Base-by-base conservation (phyloP, 2,329 filamentous ascomycete species). In the Bisporella sp. region DNA sequence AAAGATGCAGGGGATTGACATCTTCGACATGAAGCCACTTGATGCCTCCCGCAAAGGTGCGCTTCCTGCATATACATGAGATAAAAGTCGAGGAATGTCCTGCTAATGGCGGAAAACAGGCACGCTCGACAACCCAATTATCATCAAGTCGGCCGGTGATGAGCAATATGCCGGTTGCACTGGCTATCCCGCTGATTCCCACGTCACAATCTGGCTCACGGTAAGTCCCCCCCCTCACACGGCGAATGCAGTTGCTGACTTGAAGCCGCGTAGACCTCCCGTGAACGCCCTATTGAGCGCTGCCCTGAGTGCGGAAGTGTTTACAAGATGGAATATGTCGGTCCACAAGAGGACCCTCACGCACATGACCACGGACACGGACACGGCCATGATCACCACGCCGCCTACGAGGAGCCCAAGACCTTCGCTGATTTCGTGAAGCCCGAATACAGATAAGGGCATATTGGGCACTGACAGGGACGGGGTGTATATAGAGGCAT, bases 121-220 rank as follows among this genome's bases (percentile, higher is more conserved):
- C 68, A 97, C 93, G 54, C 71, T 96, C 66, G 80, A 95, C 59
- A 77, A 96, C 74, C 93, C 93, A 62, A 95, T 99, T 68, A 67
- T 85, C 50, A 90, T 99, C 71, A 87, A 85, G 74, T 91, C 90
- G 59, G 90, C 87, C 62, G 93, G 93, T 65, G 88, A 95, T 51
- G 93, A 99, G 82, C 92, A 97, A 76, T 95, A 93, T 71, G 83
- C 85, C 64, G 93, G 93, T 67, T 99, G 93, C 84, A 99, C 93
- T 63, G 93, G 93, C 65, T 88, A 70, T 72, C 93, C 93, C 49
- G 92, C 80, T 63, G 93, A 97, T 77, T 95, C 90, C 41, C 93
- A 99, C 79, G 72, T 78, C 64, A 88, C 92, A 56, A 81, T 84
- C 73, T 99, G 93, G 93, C 81, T 96, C 64, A 89, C 87, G 59